Conservation (phyloP, 148 eudicot species). For the Beta vulgaris region DNA sequence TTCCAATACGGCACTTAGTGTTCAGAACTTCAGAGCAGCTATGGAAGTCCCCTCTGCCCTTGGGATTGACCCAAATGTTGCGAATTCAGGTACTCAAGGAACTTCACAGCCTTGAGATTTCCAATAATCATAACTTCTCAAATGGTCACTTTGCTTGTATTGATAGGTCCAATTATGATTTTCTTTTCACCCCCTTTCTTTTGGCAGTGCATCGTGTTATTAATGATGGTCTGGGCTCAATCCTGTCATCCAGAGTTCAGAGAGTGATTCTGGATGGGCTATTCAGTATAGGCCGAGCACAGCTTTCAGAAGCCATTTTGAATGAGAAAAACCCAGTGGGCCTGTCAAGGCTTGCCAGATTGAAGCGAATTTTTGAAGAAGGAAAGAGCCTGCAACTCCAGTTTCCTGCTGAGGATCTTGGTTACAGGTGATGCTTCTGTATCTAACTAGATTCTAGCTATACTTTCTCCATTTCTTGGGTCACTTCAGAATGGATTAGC, state of each 20-base stretch:
- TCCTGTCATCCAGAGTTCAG: slow-evolving; percentile 67
- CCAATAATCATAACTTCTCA: not conserved
- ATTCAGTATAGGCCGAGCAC: slow-evolving; percentile 84
- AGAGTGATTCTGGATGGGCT: slow-evolving; percentile 71
- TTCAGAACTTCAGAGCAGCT: slow-evolving; percentile 91
- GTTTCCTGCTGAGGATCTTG: slow-evolving; percentile 99
- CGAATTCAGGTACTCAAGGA: slow-evolving; percentile 63
- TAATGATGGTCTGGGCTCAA: slow-evolving; percentile 57
- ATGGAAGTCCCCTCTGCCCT: slow-evolving; percentile 96
- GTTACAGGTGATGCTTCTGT: slow-evolving; percentile 63
- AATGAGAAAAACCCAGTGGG: slow-evolving; percentile 88
- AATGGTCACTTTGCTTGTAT: not conserved
- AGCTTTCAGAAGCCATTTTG: slow-evolving; percentile 67
- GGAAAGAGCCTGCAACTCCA: slow-evolving; percentile 98
- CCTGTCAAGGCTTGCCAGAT: slow-evolving; percentile 69
- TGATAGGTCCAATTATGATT: not conserved
- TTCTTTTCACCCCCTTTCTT: slow-evolving; percentile 18
- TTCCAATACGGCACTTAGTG: slow-evolving; percentile 75
- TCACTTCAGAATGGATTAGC: not conserved
- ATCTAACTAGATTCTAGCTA: not conserved
- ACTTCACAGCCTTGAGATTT: not conserved
- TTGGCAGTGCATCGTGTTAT: slow-evolving; percentile 74
- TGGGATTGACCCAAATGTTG: slow-evolving; percentile 85
- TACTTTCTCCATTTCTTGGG: not conserved
- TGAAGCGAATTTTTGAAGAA: slow-evolving; percentile 76